Evolutionary conservation across 345 rosid genomes (phyloP), one percentile per base, ranked within the genome.

Genomic region (Salix brachista): DNA sequence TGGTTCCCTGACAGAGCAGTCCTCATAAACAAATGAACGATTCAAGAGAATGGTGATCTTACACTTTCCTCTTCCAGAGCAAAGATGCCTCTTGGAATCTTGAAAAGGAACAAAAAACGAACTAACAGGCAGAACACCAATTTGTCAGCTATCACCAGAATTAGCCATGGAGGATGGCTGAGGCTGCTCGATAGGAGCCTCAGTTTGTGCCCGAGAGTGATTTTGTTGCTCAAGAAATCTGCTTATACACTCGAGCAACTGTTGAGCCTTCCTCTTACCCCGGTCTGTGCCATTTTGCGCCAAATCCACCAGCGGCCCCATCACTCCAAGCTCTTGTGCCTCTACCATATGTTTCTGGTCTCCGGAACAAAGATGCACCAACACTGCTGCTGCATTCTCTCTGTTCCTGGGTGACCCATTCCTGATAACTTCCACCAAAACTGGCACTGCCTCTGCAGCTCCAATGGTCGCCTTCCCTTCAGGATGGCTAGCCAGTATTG

Each of bases 261-360:
- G 98, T 4, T 88, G 91, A 84, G 99, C 99, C 84, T 96, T 96
- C 66, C 99, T 82, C 81, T 93, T 96, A 60, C 97, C 99, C 74
- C 99, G 85, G 70, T 93, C 97, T 1, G 99, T 96, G 56, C 99
- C 99, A 67, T 87, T 93, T 58, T 87, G 92, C 18, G 95, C 90
- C 85, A 96, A 81, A 82, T 93, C 98, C 79, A 86, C 64, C 73
- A 93, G 81, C 17, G 94, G 88, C 28, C 80, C 91, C 92, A 91
- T 89, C 42, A 91, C 89, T 23, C 96, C 97, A 10, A 89, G 87
- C 68, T 96, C 94, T 77, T 86, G 91, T 2, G 99, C 99, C 86
- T 89, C 90, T 12, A 85, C 89, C 65, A 92, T 69, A 80, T 89
- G 80, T 66, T 86, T 88, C 64, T 88, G 90, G 86, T 92, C 99